Percentiles rank a stretch among this genome's conserved stretches.
Conservation (phyloP, 2,329 filamentous ascomycete genomes). For the Colletotrichum cordylinicola region DNA sequence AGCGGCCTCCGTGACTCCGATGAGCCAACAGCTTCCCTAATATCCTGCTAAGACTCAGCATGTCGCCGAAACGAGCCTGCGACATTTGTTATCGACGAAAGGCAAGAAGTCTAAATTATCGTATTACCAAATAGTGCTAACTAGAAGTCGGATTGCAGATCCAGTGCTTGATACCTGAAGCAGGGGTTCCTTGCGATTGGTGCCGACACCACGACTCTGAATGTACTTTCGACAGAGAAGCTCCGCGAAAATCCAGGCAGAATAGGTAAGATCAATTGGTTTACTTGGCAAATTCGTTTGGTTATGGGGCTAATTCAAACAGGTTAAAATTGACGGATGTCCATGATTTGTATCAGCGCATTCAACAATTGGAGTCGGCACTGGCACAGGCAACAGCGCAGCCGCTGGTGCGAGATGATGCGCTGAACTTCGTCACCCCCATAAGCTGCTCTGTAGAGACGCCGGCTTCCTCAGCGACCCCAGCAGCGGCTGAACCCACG, state of each 20-base stretch:
- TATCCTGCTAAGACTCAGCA: neutral
- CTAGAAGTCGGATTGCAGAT: neutral
- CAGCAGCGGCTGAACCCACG: neutral
- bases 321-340: neutral
- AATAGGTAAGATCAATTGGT: neutral
- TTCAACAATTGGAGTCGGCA: neutral
- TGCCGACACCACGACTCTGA: neutral
- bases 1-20: neutral
- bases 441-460: neutral
- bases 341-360: neutral
- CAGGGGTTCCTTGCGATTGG: conserved; percentile 2
- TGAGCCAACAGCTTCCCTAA: neutral
- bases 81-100: conserved; percentile 9
- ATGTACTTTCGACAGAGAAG: neutral
- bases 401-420: neutral
- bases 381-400: neutral
- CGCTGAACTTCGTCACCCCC: neutral
- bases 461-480: neutral
- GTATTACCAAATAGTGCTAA: neutral
- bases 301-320: fast-evolving
- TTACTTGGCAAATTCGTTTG: neutral
- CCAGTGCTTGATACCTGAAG: neutral
- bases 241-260: neutral
- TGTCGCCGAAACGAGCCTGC: conserved; percentile 9
- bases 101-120: neutral